phyloP scores from a whole-genome alignment of 2,329 filamentous ascomycete species.

The Diaporthe ampelina region DNA sequence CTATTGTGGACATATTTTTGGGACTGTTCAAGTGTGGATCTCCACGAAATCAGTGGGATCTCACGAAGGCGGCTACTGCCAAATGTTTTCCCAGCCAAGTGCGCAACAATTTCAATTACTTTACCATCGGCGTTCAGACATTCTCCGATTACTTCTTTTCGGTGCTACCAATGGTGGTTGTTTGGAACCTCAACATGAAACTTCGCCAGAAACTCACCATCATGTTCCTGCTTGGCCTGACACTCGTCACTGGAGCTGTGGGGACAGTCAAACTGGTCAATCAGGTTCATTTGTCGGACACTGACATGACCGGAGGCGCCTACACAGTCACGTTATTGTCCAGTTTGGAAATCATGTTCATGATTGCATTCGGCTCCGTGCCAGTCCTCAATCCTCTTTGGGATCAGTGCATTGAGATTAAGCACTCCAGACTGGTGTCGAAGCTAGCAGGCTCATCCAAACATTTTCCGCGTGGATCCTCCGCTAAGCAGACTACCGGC shows the following conservation, averaged over 20 bases:
- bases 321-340: background rate
- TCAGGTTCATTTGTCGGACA: background rate
- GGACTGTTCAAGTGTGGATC: background rate
- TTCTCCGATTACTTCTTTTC: slow-evolving; percentile 6
- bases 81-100: background rate
- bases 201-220: background rate
- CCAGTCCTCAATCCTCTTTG: slow-evolving; percentile 6
- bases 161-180: background rate
- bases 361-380: background rate
- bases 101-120: background rate
- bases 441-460: background rate
- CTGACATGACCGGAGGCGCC: background rate
- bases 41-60: background rate
- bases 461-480: background rate
- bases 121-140: background rate
- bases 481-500: background rate
- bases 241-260: background rate
- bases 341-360: background rate
- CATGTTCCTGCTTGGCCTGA: background rate
- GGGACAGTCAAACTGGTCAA: background rate
- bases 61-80: background rate
- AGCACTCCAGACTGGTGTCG: background rate
- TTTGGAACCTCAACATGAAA: background rate
- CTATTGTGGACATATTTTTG: background rate
- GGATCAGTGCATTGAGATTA: background rate